A percentile compares a stretch with the other conserved stretches of the same genome.
phyloP scores from a whole-genome alignment of 768 basidiomycete species.

The Leccinum arenicola region DNA sequence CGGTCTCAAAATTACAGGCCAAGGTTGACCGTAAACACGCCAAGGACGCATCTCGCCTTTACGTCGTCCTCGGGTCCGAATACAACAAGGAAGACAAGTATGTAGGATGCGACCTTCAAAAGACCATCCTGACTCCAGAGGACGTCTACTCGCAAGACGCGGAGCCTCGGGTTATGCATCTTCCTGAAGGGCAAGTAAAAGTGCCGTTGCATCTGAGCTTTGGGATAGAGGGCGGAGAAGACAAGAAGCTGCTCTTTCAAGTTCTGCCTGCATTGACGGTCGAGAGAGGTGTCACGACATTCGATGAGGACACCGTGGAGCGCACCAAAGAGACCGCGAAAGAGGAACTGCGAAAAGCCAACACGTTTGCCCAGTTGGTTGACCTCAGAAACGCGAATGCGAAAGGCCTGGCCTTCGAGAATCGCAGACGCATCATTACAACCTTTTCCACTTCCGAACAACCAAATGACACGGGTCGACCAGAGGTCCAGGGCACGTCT shows the following conservation, averaged over 20 bases:
- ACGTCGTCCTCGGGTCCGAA: conserved; percentile 74
- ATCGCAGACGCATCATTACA: conserved; percentile 71
- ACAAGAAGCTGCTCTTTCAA: conserved; percentile 64
- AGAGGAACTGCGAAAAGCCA: conserved; percentile 46
- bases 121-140: conserved; percentile 55
- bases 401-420: conserved; percentile 82
- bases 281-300: conserved; percentile 24
- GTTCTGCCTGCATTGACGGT: conserved; percentile 57
- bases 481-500: conserved; percentile 82
- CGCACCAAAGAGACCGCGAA: conserved; percentile 26
- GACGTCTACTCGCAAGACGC: conserved; percentile 33
- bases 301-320: conserved; percentile 19
- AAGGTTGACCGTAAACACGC: conserved; percentile 38
- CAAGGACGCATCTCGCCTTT: conserved; percentile 45
- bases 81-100: conserved; percentile 66
- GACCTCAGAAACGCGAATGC: conserved; percentile 90
- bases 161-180: conserved; percentile 25
- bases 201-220: conserved; percentile 58
- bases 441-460: conserved; percentile 73
- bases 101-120: conserved; percentile 62
- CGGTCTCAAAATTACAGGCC: conserved; percentile 47
- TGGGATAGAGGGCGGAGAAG: conserved; percentile 52
- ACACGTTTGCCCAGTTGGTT: conserved; percentile 61
- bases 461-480: conserved; percentile 72
- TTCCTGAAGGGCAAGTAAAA: conserved; percentile 38